Evolutionary conservation across 2,329 filamentous ascomycete species (phyloP).

Genomic region (Aspergillus tanneri): DNA sequence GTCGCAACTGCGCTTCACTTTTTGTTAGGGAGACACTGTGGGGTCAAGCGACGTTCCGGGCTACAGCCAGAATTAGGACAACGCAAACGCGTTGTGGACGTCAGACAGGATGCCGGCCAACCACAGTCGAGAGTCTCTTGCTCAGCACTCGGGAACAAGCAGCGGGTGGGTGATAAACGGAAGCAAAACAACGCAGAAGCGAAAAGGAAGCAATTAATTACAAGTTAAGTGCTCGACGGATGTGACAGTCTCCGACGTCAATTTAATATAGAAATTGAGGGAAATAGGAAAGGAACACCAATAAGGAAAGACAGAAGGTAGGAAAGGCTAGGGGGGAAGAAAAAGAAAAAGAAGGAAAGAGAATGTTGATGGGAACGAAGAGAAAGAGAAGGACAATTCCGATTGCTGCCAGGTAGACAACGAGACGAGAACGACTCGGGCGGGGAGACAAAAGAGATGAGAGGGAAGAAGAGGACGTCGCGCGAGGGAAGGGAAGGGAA

Average conservation of each 20-base stretch:
- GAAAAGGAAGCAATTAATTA: constrained; percentile 4
- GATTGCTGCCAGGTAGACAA: constrained; percentile 50
- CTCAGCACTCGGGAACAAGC: constrained; percentile 15
- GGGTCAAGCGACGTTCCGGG: constrained; percentile 1
- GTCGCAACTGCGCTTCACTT: neutral
- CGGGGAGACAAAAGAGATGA: constrained; percentile 35
- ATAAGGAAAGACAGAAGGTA: constrained; percentile 11
- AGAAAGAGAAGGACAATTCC: constrained; percentile 21
- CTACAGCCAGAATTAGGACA: constrained; percentile 14
- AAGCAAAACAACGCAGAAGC: constrained; percentile 10
- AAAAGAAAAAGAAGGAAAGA: constrained; percentile 15
- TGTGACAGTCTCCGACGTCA: neutral
- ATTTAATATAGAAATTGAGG: neutral
- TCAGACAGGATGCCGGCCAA: constrained; percentile 20
- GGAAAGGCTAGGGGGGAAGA: constrained; percentile 14
- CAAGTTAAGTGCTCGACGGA: neutral
- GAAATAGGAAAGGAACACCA: constrained; percentile 10
- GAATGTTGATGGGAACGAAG: constrained; percentile 19
- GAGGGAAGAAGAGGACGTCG: constrained; percentile 27
- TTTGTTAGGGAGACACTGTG: neutral
- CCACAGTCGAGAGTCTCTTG: constrained; percentile 10
- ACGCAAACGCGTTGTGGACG: constrained; percentile 23
- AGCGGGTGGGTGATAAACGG: constrained; percentile 7
- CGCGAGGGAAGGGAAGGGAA: constrained; percentile 22
- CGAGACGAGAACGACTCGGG: constrained; percentile 32